Base-by-base conservation (phyloP, 371 early-diverging fungal genomes). In the Haplosporangium sp. region DNA sequence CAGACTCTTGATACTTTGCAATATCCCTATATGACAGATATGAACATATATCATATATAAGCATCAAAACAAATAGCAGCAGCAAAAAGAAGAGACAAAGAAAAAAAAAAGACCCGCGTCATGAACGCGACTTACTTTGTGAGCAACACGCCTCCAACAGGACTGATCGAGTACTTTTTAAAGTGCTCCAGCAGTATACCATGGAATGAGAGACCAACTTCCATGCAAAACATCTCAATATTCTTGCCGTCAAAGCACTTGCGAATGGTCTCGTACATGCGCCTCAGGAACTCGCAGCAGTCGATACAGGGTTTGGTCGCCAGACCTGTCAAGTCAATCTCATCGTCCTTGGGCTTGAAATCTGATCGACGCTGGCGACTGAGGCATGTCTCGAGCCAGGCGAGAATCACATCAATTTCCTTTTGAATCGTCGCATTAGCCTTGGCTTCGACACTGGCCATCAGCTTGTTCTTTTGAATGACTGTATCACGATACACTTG, bases 181-280 rank as follows among this genome's bases (percentile, higher is more conserved):
- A 95, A 89, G 71, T 97, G 98, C 48, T 95, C 98, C 72, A 97
- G 80, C 64, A 98, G 83, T 86, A 95, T 83, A 16, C 87, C 83
- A 74, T 96, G 93, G 73, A 98, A 90, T 7, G 86, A 80, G 18
- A 84, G 82, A 16, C 98, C 97, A 41, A 97, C 82, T 62, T 95
- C 94, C 13, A 85, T 82, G 53, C 95, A 81, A 62, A 95, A 92
- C 37, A 86, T 82, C 61, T 93, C 92, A 61, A 90, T 85, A 75
- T 96, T 98, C 64, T 91, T 91, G 29, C 91, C 90, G 56, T 94
- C 93, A 57, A 98, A 83, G 50, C 82, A 84, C 48, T 86, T 83
- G 12, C 80, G 74, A 14, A 91, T 91, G 11, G 85, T 83, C 29
- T 81, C 83, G 61, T 89, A 86, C 38, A 94, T 80, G 12, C 86